Base-by-base conservation (phyloP, 2,329 filamentous ascomycete genomes). In the Ilyonectria mors-panacis region DNA sequence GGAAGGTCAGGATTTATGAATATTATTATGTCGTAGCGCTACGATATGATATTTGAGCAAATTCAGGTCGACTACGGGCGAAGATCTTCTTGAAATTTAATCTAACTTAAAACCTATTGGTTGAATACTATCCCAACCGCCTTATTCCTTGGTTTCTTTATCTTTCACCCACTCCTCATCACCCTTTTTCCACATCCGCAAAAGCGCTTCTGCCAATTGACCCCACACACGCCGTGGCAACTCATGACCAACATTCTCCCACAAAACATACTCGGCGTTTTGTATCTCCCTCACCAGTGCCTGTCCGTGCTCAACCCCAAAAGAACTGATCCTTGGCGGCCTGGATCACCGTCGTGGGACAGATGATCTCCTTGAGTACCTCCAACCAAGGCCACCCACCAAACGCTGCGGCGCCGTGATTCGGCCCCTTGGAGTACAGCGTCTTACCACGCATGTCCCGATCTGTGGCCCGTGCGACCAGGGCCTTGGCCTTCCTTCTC, bases 311-410 rank as follows among this genome's bases (percentile, higher is more conserved):
- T 59, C 65, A 42, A 67, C 56, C 0, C 74, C 72, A 66, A 79
- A 79, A 78, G 6, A 75, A 57, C 51, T 77, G 78, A 37, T 79
- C 77, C 30, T 78, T 75, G 3, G 51, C 73, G 4, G 73, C 73
- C 50, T 78, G 76, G 26, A 78, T 66, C 13, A 79, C 76, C 1
- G 73, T 73, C 1, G 76, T 67, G 12, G 77, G 75, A 19, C 76
- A 79, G 2, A 50, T 68, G 26, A 79, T 58, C 3, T 66, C 15
- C 33, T 70, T 68, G 35, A 78, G 70, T 8, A 57, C 55, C 26
- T 76, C 69, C 19, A 47, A 65, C 1, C 74, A 72, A 17, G 77
- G 74, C 73, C 77, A 73, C 13, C 63, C 53, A 2, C 51, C 65
- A 10, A 70, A 72, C 2, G 73, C 69, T 8, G 72, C 75, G 26